A percentile compares a stretch with the other conserved stretches of the same genome.
Evolutionary conservation across 768 basidiomycete species (phyloP).

Genomic region (Leccinum uliginosum): DNA sequence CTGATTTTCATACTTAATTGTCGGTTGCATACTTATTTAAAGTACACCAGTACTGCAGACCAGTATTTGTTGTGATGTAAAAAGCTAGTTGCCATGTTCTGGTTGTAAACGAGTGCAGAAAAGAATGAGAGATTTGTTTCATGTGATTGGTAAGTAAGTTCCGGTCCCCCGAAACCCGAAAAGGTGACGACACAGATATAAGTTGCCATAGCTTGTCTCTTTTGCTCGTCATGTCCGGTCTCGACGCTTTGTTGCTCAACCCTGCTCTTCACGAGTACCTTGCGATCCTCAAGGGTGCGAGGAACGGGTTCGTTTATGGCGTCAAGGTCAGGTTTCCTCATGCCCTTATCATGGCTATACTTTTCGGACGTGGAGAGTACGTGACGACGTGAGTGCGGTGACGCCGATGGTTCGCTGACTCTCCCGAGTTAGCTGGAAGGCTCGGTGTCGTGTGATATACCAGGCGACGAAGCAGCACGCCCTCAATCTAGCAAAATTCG

Average conservation of each 20-base stretch:
- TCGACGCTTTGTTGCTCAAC: conserved; percentile 36
- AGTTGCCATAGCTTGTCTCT: neutral
- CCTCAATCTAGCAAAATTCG: conserved; percentile 89
- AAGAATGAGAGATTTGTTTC: neutral
- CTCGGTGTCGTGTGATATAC: conserved; percentile 66
- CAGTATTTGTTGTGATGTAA: neutral
- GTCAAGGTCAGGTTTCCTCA: conserved; percentile 93
- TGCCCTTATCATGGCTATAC: conserved; percentile 92
- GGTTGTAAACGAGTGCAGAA: neutral
- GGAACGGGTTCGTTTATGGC: conserved; percentile 87
- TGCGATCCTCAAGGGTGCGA: conserved; percentile 89
- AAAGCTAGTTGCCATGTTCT: neutral
- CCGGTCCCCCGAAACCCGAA: neutral
- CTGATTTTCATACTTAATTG: neutral
- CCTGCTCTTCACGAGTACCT: conserved; percentile 88
- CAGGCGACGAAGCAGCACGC: conserved; percentile 89
- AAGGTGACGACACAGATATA: neutral
- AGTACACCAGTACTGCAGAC: no score
- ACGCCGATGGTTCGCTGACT: conserved; percentile 6
- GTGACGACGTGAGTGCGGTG: conserved; percentile 28
- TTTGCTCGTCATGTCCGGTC: conserved; percentile 19
- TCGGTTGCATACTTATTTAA: neutral
- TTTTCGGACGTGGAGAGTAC: conserved; percentile 90
- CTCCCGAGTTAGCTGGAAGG: conserved; percentile 53
- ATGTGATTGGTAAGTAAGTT: conserved; percentile 24